These are phyloP conservation scores for Chenopodium berlandieri DNA, from an alignment of 148 eudicot species.

Conservation along the genomic window DNA sequence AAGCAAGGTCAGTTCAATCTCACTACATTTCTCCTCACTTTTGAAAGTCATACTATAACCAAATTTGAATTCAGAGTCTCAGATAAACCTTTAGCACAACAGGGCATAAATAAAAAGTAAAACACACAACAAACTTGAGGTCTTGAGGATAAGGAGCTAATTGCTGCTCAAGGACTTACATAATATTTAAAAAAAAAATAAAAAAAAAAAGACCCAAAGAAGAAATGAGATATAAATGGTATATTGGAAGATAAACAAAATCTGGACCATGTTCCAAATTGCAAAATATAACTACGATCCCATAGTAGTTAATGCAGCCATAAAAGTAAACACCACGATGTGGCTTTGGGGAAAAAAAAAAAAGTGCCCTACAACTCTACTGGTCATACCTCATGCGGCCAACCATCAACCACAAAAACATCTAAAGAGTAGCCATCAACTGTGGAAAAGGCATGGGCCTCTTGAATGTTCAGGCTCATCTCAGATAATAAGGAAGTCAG, in stretches of 20 bases:
- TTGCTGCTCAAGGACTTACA: background rate
- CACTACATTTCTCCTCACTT: background rate
- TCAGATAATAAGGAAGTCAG: conserved; percentile 83
- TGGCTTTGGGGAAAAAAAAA: background rate
- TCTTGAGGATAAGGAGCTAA: background rate
- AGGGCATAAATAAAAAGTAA: background rate
- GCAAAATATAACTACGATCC: background rate
- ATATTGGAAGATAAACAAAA: background rate
- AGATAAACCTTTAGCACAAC: background rate
- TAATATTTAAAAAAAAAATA: background rate
- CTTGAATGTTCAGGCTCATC: conserved; percentile 80
- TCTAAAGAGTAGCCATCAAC: conserved; percentile 85
- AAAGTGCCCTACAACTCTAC: background rate
- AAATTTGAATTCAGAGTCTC: too few species aligned
- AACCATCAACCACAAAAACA: conserved; percentile 85
- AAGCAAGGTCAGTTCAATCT: background rate
- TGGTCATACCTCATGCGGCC: conserved; percentile 60
- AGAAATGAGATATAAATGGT: background rate
- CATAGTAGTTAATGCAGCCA: background rate
- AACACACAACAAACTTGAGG: background rate
- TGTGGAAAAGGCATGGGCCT: conserved; percentile 95
- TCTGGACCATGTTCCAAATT: background rate
- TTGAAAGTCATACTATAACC: background rate
- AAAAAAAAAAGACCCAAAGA: background rate
- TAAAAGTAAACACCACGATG: background rate